phyloP scores from a whole-genome alignment of 768 basidiomycete genomes.

The Kwoniella heveanensis region DNA sequence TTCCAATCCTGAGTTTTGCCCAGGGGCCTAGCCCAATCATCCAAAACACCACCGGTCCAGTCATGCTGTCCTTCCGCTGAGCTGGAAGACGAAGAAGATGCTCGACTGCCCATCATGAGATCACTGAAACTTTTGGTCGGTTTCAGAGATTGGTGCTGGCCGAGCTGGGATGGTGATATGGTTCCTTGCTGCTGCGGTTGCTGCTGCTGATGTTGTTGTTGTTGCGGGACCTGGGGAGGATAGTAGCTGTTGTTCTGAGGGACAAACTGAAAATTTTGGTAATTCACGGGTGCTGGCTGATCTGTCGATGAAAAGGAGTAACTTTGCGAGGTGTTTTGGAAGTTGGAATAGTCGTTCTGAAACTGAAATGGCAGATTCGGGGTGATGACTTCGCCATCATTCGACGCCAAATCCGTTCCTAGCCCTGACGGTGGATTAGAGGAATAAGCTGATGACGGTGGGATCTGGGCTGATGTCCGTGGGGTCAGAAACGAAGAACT shows the following conservation, averaged over 20 bases:
- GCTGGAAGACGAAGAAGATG: conserved; percentile 40
- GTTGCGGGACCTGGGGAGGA: conserved; percentile 4
- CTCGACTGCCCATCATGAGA: conserved; percentile 36
- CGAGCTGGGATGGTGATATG: conserved; percentile 39
- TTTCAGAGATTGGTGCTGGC: conserved; percentile 25
- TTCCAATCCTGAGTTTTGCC: conserved; percentile 10
- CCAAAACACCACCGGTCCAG: conserved; percentile 25
- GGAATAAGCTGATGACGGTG: conserved; percentile 12
- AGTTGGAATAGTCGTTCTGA: conserved; percentile 11
- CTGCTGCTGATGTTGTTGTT: too few relatives aligned
- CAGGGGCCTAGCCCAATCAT: conserved; percentile 27
- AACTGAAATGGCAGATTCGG: conserved; percentile 13
- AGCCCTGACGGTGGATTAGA: conserved; percentile 19
- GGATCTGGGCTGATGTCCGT: conserved; percentile 13
- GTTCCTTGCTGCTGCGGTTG: conserved; percentile 34
- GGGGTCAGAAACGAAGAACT: conserved; percentile 13
- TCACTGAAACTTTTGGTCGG: conserved; percentile 36
- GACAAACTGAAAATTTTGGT: conserved; percentile 9
- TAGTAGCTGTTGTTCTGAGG: conserved; percentile 14
- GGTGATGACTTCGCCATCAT: conserved; percentile 24
- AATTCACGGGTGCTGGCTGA: conserved; percentile 4
- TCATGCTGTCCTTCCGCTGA: conserved; percentile 35
- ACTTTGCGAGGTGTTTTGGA: background rate
- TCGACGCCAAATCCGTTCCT: conserved; percentile 3
- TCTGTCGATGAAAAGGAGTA: conserved; percentile 3